phyloP scores from a whole-genome alignment of 331 rosid genomes.

The Rosa hybrid region DNA sequence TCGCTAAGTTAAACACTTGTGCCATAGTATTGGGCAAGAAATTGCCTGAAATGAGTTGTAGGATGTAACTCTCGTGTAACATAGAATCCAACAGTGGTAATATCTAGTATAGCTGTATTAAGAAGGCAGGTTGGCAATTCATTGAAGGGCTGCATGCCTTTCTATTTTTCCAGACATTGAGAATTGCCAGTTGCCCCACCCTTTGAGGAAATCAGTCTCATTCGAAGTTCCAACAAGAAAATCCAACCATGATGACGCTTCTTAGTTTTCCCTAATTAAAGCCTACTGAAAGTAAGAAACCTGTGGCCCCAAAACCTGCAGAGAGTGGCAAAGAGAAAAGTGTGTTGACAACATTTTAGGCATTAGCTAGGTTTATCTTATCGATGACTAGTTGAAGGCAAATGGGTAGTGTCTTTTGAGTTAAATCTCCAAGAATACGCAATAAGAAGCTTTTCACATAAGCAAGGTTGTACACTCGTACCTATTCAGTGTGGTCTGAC shows the following conservation, averaged over 20 bases:
- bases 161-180: background rate
- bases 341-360: no score
- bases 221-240: background rate
- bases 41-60: conserved; percentile 10
- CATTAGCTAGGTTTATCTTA: no score
- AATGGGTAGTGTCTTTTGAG: background rate
- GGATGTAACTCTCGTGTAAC: conserved; percentile 31
- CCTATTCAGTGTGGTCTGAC: no score
- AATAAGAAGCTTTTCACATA: no score
- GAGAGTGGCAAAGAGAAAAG: no score
- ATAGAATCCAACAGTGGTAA: conserved; percentile 23
- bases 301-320: no score
- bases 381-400: background rate
- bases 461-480: no score
- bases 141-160: conserved; percentile 10
- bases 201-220: background rate
- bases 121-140: conserved; percentile 1
- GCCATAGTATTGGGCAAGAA: background rate
- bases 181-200: background rate
- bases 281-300: background rate
- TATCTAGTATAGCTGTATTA: conserved; percentile 14
- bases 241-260: background rate
- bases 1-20: background rate
- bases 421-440: no score
- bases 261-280: background rate